Evolutionary conservation across 1,284 basidiomycete genomes (phyloP).

Genomic region (Cyathus pygmaeus): DNA sequence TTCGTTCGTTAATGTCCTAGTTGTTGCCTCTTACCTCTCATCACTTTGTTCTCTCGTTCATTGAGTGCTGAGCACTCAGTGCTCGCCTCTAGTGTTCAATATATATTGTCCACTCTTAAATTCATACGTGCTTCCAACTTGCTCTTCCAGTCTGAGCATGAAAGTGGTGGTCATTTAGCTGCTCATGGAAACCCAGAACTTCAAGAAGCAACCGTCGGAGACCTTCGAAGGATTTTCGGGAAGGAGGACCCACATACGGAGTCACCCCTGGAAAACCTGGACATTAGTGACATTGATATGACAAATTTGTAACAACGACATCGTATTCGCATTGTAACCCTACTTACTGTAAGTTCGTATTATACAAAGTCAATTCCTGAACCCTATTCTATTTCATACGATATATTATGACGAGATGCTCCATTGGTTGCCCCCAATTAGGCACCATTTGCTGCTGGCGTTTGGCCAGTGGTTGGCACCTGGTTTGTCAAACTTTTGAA

Average conservation of each 20-base stretch:
- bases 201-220: conserved; percentile 44
- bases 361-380: too few relatives aligned
- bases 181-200: conserved; percentile 49
- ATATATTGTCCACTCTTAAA: too few relatives aligned
- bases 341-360: too few relatives aligned
- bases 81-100: too few relatives aligned
- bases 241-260: conserved; percentile 46
- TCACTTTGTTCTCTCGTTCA: too few relatives aligned
- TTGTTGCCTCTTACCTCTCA: too few relatives aligned
- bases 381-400: too few relatives aligned
- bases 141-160: conserved; percentile 41
- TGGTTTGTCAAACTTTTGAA: background rate
- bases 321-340: too few relatives aligned
- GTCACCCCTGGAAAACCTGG: conserved; percentile 29
- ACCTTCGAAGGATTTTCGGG: conserved; percentile 55
- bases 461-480: background rate
- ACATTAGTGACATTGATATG: background rate
- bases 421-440: background rate
- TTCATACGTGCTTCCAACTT: too few relatives aligned
- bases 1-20: too few relatives aligned
- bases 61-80: too few relatives aligned
- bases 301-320: background rate
- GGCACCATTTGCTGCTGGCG: background rate
- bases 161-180: conserved; percentile 54
- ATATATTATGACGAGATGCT: conserved; percentile 14